A percentile compares a stretch with the other conserved stretches of the same genome.
Evolutionary conservation across 1,284 basidiomycete species (phyloP).

Genomic region (Heterobasidion parviporum): DNA sequence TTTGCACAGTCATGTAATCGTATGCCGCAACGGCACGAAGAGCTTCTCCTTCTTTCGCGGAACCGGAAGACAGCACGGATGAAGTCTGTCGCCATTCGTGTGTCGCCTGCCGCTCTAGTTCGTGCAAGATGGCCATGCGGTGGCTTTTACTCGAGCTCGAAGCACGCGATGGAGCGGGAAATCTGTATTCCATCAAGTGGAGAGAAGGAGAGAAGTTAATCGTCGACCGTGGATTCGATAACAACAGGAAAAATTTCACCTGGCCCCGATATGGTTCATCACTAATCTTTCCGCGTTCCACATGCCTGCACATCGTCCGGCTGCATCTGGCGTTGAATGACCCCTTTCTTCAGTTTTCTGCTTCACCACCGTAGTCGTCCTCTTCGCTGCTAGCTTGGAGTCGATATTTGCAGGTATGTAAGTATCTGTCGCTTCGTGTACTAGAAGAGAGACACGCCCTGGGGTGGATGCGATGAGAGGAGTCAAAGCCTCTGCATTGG

Average conservation of each 20-base stretch:
- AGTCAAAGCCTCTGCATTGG: slow-evolving; percentile 49
- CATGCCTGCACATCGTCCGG: slow-evolving; percentile 67
- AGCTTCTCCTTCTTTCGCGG: not conserved
- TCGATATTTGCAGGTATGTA: slow-evolving; percentile 55
- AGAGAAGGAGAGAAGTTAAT: slow-evolving; percentile 17
- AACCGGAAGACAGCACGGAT: not conserved
- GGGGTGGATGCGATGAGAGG: slow-evolving; percentile 40
- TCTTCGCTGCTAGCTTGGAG: slow-evolving; percentile 30
- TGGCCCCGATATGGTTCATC: slow-evolving; percentile 77
- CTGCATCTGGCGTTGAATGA: slow-evolving; percentile 80
- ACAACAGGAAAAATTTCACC: slow-evolving; percentile 30
- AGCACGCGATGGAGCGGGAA: slow-evolving; percentile 32
- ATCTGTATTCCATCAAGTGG: slow-evolving; percentile 23
- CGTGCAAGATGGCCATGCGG: slow-evolving; percentile 40
- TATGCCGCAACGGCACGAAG: not conserved
- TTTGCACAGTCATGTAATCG: not conserved
- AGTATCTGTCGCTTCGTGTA: slow-evolving; percentile 85
- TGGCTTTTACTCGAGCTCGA: slow-evolving; percentile 24
- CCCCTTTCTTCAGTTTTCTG: slow-evolving; percentile 58
- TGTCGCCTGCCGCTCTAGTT: slow-evolving; percentile 61
- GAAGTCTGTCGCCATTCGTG: slow-evolving; percentile 40
- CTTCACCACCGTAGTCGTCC: slow-evolving; percentile 39
- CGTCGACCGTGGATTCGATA: slow-evolving; percentile 14
- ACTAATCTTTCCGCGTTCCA: slow-evolving; percentile 62
- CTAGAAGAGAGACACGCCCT: slow-evolving; percentile 34